Percentiles rank a stretch among this genome's conserved stretches.
Conservation (phyloP, 768 basidiomycete species). For the Saitozyma podzolica region DNA sequence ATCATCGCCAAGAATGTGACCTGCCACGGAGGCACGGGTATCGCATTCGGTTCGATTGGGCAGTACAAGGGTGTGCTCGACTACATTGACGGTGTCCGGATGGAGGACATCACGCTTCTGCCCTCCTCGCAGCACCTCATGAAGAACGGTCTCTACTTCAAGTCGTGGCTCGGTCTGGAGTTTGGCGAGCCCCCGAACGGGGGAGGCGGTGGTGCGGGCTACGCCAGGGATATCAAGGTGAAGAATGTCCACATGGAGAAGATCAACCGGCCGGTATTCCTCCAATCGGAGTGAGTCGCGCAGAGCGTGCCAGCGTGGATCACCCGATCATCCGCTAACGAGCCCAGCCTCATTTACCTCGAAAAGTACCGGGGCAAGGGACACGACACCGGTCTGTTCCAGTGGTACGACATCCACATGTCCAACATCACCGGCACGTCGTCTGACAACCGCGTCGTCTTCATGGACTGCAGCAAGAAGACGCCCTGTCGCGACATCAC, state of each 20-base stretch:
- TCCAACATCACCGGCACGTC: slow-evolving; percentile 33
- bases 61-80: slow-evolving; percentile 50
- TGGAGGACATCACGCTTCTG: slow-evolving; percentile 26
- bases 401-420: slow-evolving; percentile 36
- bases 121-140: slow-evolving; percentile 29
- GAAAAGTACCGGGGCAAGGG: slow-evolving; percentile 16
- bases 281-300: slow-evolving; percentile 30
- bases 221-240: slow-evolving; percentile 29
- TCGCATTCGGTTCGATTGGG: slow-evolving; percentile 55
- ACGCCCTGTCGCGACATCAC: slow-evolving; percentile 32
- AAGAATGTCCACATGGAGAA: slow-evolving; percentile 35
- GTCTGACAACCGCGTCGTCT: slow-evolving; percentile 26
- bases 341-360: slow-evolving; percentile 27
- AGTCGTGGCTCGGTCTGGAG: slow-evolving; percentile 36
- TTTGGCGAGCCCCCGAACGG: slow-evolving; percentile 35
- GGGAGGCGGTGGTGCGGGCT: slow-evolving; percentile 37
- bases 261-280: slow-evolving; percentile 26
- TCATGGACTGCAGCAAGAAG: slow-evolving; percentile 30
- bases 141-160: slow-evolving; percentile 40
- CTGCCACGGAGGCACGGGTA: slow-evolving; percentile 54
- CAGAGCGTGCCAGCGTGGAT: neutral
- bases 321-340: neutral
- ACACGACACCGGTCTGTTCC: slow-evolving; percentile 27
- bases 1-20: slow-evolving; percentile 55
- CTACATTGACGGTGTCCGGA: slow-evolving; percentile 27